These are phyloP conservation scores for Pythium sukuiense DNA, from an alignment of 352 stramenopile genomes.

Conservation along the genomic window DNA sequence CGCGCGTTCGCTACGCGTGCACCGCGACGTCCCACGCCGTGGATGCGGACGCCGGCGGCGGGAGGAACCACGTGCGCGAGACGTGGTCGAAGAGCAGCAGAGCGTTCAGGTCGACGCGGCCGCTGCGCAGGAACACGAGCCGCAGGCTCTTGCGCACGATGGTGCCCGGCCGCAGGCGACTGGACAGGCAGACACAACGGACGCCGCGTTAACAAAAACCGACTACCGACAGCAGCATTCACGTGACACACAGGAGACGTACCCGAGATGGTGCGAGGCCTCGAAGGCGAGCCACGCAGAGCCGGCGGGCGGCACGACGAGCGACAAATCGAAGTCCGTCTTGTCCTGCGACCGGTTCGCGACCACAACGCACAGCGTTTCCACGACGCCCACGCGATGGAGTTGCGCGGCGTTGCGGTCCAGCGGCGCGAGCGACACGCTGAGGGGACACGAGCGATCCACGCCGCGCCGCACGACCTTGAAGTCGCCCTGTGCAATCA, in stretches of 20 bases:
- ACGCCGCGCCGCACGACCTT: slow-evolving; percentile 31
- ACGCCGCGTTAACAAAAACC: background rate
- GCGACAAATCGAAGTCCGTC: slow-evolving; percentile 63
- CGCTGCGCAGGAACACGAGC: slow-evolving; percentile 47
- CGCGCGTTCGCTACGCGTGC: slow-evolving; percentile 11
- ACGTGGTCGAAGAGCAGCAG: slow-evolving; percentile 59
- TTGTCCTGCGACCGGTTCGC: slow-evolving; percentile 42
- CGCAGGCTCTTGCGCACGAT: slow-evolving; percentile 65
- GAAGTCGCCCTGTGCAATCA: background rate
- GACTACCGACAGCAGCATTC: background rate
- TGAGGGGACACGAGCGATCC: slow-evolving; percentile 36
- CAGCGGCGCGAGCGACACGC: slow-evolving; percentile 43
- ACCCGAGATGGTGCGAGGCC: slow-evolving; percentile 67
- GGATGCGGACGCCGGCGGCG: slow-evolving; percentile 11
- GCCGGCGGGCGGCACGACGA: slow-evolving; percentile 37
- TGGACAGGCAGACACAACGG: slow-evolving; percentile 26
- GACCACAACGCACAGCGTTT: slow-evolving; percentile 53
- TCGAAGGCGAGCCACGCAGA: slow-evolving; percentile 55
- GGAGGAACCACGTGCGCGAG: slow-evolving; percentile 65
- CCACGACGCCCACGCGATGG: slow-evolving; percentile 24
- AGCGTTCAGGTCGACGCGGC: slow-evolving; percentile 43
- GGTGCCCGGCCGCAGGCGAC: slow-evolving; percentile 38
- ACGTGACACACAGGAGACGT: slow-evolving; percentile 4
- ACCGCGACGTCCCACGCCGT: slow-evolving; percentile 35
- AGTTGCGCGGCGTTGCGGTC: slow-evolving; percentile 1